Percentiles rank a stretch among this genome's conserved stretches.
phyloP scores from a whole-genome alignment of 129 eudicot genomes.

The Artemisia argyi region DNA sequence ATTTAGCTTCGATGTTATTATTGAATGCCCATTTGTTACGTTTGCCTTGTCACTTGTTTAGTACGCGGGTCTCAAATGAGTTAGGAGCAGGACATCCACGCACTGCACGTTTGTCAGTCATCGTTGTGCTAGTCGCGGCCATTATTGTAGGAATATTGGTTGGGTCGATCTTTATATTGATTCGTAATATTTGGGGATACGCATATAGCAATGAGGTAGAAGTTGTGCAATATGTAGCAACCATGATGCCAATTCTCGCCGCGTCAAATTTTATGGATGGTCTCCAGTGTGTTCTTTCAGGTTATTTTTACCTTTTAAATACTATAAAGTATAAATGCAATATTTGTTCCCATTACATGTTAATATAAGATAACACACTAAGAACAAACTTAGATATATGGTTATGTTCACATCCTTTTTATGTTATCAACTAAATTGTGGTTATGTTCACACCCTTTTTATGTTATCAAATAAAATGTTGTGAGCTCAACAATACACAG shows the following conservation, averaged over 20 bases:
- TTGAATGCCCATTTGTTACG: not conserved
- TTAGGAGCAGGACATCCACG: slow-evolving; percentile 83
- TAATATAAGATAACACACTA: no score
- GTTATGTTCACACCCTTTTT: no score
- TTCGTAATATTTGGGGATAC: slow-evolving; percentile 73
- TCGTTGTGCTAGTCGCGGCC: slow-evolving; percentile 51
- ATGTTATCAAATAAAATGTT: no score
- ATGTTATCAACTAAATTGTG: no score
- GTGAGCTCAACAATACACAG: no score
- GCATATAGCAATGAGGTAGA: slow-evolving; percentile 73
- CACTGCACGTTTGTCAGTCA: slow-evolving; percentile 59
- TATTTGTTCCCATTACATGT: no score
- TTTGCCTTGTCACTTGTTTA: slow-evolving; percentile 9
- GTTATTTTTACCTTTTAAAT: slow-evolving; percentile 19
- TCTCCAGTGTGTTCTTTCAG: slow-evolving; percentile 70
- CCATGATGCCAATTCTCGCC: slow-evolving; percentile 72
- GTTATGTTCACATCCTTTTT: no score
- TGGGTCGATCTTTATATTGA: slow-evolving; percentile 43
- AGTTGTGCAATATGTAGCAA: slow-evolving; percentile 70
- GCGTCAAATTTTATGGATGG: slow-evolving; percentile 64
- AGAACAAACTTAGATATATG: no score
- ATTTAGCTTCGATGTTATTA: not conserved
- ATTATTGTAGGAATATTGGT: slow-evolving; percentile 51
- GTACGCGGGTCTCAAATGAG: slow-evolving; percentile 89
- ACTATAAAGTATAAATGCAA: not conserved